Evolutionary conservation across 2,329 filamentous ascomycete genomes (phyloP).

Genomic region (Aspergillus sp.): DNA sequence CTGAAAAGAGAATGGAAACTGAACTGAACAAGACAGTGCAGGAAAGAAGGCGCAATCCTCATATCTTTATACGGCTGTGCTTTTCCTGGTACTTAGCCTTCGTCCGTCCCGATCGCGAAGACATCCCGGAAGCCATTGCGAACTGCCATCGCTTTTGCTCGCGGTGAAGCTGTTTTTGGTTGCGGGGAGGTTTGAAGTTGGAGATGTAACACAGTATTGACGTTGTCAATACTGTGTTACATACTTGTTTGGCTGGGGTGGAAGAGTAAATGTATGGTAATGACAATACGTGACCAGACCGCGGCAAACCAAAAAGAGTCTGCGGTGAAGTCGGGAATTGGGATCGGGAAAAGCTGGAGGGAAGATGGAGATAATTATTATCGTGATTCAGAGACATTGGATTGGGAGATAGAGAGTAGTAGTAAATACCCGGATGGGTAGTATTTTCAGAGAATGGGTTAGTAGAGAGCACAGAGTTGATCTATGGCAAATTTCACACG

Average conservation of each 20-base stretch:
- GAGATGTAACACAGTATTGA: conserved; percentile 2
- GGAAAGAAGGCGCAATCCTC: not conserved
- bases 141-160: not conserved
- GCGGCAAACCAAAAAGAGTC: conserved; percentile 23
- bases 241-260: not conserved
- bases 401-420: too few relatives aligned
- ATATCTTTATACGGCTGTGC: not conserved
- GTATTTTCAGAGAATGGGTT: too few relatives aligned
- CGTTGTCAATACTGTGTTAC: not conserved
- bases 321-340: conserved; percentile 25
- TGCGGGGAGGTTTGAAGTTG: not conserved
- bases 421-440: too few relatives aligned
- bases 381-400: too few relatives aligned
- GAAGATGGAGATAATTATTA: too few relatives aligned
- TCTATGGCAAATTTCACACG: too few relatives aligned
- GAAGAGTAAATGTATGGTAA: not conserved
- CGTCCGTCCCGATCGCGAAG: not conserved
- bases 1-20: not conserved
- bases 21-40: not conserved
- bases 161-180: not conserved
- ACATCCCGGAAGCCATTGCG: not conserved
- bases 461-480: too few relatives aligned
- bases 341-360: too few relatives aligned
- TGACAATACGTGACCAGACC: conserved; percentile 5
- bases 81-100: not conserved